Evolutionary conservation across 352 stramenopile species (phyloP).

Genomic region (Phytophthora foliorum): DNA sequence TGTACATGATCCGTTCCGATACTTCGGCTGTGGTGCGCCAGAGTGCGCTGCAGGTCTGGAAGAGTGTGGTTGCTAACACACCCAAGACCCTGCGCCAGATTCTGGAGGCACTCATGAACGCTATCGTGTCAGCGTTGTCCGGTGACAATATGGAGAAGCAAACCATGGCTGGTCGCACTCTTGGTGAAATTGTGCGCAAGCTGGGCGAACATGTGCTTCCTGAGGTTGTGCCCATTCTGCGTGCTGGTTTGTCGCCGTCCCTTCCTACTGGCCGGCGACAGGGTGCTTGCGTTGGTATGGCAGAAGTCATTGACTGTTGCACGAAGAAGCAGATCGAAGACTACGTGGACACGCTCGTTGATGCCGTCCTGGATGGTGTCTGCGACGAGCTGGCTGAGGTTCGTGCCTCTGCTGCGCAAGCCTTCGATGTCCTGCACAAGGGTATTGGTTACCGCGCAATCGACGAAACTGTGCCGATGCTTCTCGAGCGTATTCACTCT

Average conservation of each 20-base stretch:
- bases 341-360: constrained; percentile 97
- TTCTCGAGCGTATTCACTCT: constrained; percentile 95
- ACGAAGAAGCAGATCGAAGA: constrained; percentile 97
- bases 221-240: constrained; percentile 98
- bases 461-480: constrained; percentile 97
- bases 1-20: constrained; percentile 99
- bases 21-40: constrained; percentile 97
- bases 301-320: constrained; percentile 98
- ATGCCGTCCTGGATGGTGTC: constrained; percentile 97
- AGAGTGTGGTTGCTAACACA: constrained; percentile 99
- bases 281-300: constrained; percentile 98
- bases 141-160: constrained; percentile 91
- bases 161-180: constrained; percentile 91
- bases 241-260: constrained; percentile 89
- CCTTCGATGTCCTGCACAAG: constrained; percentile 98
- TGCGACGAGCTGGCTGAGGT: constrained; percentile 94
- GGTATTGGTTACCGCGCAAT: constrained; percentile 96
- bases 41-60: constrained; percentile 98
- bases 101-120: constrained; percentile 95
- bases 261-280: constrained; percentile 83
- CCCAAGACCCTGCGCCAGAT: constrained; percentile 98
- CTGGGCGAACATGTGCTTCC: constrained; percentile 99
- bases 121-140: constrained; percentile 97
- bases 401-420: constrained; percentile 94
- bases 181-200: constrained; percentile 99